phyloP scores from a whole-genome alignment of 2,329 filamentous ascomycete species.

The Colletotrichum camelliae region DNA sequence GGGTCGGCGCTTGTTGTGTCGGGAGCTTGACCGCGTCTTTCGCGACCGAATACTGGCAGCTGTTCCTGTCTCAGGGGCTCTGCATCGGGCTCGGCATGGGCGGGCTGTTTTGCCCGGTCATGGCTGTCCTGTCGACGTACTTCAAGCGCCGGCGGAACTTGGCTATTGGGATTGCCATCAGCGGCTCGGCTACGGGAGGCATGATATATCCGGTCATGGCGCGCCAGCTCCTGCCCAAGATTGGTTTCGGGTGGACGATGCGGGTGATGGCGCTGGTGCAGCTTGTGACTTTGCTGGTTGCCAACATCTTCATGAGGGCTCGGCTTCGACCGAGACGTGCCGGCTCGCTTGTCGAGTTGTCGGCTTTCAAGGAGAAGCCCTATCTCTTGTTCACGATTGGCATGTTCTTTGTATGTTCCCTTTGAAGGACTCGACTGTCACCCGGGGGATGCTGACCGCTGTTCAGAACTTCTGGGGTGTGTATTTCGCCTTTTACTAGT shows the following conservation, averaged over 20 bases:
- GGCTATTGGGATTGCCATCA: conserved; percentile 62
- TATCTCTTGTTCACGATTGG: conserved; percentile 39
- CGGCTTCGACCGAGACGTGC: conserved; percentile 26
- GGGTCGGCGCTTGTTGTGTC: conserved; percentile 42
- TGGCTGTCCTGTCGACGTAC: conserved; percentile 64
- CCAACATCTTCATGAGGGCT: conserved; percentile 30
- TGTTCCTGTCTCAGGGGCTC: conserved; percentile 54
- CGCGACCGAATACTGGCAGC: conserved; percentile 49
- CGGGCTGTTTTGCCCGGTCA: conserved; percentile 57
- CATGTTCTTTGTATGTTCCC: conserved; percentile 31
- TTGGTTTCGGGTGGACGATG: conserved; percentile 65
- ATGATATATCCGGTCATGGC: conserved; percentile 59
- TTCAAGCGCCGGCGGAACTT: conserved; percentile 58
- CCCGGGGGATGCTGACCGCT: conserved; percentile 37
- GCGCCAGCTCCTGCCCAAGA: conserved; percentile 51
- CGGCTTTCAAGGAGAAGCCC: conserved; percentile 37
- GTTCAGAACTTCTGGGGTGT: conserved; percentile 36
- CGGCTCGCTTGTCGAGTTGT: conserved; percentile 49
- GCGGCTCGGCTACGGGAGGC: conserved; percentile 59
- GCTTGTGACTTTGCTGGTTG: conserved; percentile 72
- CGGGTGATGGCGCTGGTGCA: conserved; percentile 72
- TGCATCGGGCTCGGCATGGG: conserved; percentile 59
- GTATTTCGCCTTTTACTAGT: conserved; percentile 51
- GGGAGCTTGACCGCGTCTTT: conserved; percentile 51
- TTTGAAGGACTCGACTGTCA: not conserved